phyloP scores from a whole-genome alignment of 768 basidiomycete genomes.

The Podaxis mareebaensis region DNA sequence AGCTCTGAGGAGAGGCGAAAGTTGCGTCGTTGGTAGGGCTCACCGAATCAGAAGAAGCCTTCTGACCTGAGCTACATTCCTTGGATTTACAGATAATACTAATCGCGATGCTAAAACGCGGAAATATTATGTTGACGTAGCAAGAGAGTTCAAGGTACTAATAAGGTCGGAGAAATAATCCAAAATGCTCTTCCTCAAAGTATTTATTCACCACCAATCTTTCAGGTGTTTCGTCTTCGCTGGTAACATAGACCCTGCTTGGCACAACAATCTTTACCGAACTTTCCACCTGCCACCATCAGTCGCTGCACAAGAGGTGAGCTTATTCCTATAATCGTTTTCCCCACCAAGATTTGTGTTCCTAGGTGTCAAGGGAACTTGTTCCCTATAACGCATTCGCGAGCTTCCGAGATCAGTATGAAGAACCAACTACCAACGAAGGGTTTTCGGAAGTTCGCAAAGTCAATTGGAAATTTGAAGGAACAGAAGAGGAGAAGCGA shows the following conservation, averaged over 20 bases:
- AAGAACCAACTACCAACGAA: constrained; percentile 67
- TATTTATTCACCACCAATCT: background rate
- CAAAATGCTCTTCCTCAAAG: background rate
- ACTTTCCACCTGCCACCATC: constrained; percentile 60
- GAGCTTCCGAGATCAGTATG: constrained; percentile 57
- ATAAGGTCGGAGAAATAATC: constrained; percentile 49
- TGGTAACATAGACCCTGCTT: constrained; percentile 77
- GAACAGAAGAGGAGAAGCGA: constrained; percentile 65
- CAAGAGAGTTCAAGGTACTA: constrained; percentile 51
- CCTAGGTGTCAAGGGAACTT: constrained; percentile 48
- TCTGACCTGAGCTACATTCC: background rate
- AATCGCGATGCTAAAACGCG: constrained; percentile 75
- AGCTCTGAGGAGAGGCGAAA: constrained; percentile 52
- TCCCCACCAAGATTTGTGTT: constrained; percentile 3
- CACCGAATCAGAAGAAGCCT: background rate
- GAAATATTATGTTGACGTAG: constrained; percentile 68
- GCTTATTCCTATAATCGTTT: constrained; percentile 16
- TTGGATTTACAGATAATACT: constrained; percentile 75
- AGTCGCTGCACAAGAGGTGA: constrained; percentile 42
- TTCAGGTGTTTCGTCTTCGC: constrained; percentile 74
- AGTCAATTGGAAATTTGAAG: constrained; percentile 82
- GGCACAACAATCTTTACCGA: constrained; percentile 93
- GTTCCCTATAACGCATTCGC: constrained; percentile 63
- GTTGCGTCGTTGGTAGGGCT: constrained; percentile 76
- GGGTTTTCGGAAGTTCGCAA: constrained; percentile 77